Base-by-base conservation (phyloP, 108 stramenopile species). In the Discostella stelligeroides region DNA sequence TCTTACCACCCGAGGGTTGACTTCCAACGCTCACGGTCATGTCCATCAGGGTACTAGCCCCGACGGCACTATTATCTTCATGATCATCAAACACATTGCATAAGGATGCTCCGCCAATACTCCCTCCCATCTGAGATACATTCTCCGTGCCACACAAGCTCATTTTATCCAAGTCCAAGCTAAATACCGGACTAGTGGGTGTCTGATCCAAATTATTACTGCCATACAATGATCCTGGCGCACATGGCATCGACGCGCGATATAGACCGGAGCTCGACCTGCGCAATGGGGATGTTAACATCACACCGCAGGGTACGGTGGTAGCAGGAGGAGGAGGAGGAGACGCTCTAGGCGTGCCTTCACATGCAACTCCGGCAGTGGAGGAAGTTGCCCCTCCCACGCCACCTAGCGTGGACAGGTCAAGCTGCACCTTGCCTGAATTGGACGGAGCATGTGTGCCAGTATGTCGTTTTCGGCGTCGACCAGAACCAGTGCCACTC, bases 61-160 rank as follows among this genome's bases (percentile, higher is more conserved):
- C 28, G 58, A 43, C n/a, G n/a, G n/a, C n/a, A n/a, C n/a, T n/a
- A 46, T 34, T 34, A 10, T 38, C 57, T 37, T 60, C 60, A 24
- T 79, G 64, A 40, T 83, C 70, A 34, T 80, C 84, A 67, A 87
- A 87, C 30, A 87, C 68, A 56, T 87, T 80, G 43, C 70, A 68
- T 27, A 85, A 68, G 11, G 86, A 85, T 8, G 68, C 79, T 10
- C 73, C 80, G 20, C 83, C 83, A 46, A 82, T 59, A 34, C 65
- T 66, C n/a, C 72, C 76, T 24, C 49, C 76, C 7, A 50, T 50
- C 25, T 60, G 68, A 10, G 76, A 77, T 20, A 77, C 64, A 57
- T 69, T 77, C 21, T 77, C 76, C 0, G 76, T 77, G 38, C 69
- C 76, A 50, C 69, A 63, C 4, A 77, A 56, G 4, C 67, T 68